Conservation (phyloP, 768 basidiomycete species). For the Trametes punicea region DNA sequence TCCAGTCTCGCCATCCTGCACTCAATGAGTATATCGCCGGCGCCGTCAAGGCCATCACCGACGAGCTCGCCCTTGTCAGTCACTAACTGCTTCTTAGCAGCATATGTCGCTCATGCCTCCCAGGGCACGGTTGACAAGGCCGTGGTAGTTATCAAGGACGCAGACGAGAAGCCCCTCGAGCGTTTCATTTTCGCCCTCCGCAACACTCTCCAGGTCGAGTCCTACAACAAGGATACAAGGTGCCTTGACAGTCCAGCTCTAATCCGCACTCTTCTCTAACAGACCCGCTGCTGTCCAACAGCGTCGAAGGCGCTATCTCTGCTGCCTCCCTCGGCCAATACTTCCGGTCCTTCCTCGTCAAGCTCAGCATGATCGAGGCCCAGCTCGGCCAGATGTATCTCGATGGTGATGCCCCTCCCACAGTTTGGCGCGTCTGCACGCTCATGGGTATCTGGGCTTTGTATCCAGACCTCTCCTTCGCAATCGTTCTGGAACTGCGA, state of each 20-base stretch:
- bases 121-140: slow-evolving; percentile 81
- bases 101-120: neutral
- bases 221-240: slow-evolving; percentile 69
- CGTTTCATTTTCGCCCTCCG: slow-evolving; percentile 87
- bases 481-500: slow-evolving; percentile 76
- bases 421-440: neutral
- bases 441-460: slow-evolving; percentile 21
- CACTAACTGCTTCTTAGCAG: neutral
- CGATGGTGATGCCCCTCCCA: slow-evolving; percentile 41
- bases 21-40: slow-evolving; percentile 89
- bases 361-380: slow-evolving; percentile 73
- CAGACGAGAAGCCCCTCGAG: slow-evolving; percentile 78
- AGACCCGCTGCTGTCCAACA: slow-evolving; percentile 27
- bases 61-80: slow-evolving; percentile 66
- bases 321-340: slow-evolving; percentile 62
- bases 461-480: slow-evolving; percentile 71
- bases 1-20: slow-evolving; percentile 88
- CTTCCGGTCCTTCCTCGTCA: slow-evolving; percentile 80
- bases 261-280: neutral
- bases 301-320: slow-evolving; percentile 71
- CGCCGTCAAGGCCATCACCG: slow-evolving; percentile 74
- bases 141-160: slow-evolving; percentile 80
- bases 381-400: slow-evolving; percentile 59
- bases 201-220: slow-evolving; percentile 71
- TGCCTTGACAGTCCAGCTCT: slow-evolving; percentile 24